These are phyloP conservation scores for Filosporella fistucella DNA, from an alignment of 495 filamentous ascomycete genomes.

Conservation along the genomic window DNA sequence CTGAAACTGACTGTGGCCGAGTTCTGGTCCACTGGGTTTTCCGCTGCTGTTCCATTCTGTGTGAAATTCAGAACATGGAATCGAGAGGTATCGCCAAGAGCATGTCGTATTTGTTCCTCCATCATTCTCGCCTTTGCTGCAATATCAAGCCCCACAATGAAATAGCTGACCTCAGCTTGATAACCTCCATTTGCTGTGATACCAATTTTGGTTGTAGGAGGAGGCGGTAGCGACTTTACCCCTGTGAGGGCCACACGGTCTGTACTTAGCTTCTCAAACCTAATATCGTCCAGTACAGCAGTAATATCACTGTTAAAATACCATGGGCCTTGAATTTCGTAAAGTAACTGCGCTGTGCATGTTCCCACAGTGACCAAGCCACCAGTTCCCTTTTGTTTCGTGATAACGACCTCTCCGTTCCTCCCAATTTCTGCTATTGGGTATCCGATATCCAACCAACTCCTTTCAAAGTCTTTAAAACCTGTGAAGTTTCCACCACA, in stretches of 20 bases:
- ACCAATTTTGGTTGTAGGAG: conserved; percentile 22
- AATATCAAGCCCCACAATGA: conserved; percentile 23
- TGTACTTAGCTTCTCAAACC: conserved; percentile 37
- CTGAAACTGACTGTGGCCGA: conserved; percentile 33
- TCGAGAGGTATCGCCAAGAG: conserved; percentile 8
- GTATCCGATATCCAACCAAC: conserved; percentile 47
- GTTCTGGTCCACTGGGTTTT: conserved; percentile 29
- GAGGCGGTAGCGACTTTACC: conserved; percentile 39
- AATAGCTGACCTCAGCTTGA: conserved; percentile 20
- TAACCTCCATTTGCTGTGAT: conserved; percentile 15
- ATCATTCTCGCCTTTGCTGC: conserved; percentile 18
- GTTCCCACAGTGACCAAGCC: conserved; percentile 41
- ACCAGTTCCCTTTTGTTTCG: conserved; percentile 16
- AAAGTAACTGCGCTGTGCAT: conserved; percentile 49
- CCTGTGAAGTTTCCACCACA: conserved; percentile 55
- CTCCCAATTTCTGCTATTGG: conserved; percentile 53
- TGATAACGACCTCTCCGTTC: conserved; percentile 40
- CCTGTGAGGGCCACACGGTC: conserved; percentile 41
- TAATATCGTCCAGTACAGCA: conserved; percentile 40
- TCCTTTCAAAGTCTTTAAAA: conserved; percentile 41
- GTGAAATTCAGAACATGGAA: conserved; percentile 26
- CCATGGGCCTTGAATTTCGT: conserved; percentile 56
- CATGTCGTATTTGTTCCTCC: conserved; percentile 12
- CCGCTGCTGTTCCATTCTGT: conserved; percentile 25
- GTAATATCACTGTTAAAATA: conserved; percentile 58